Base-by-base conservation (phyloP, 129 eudicot genomes). In the Ambrosia trifida region DNA sequence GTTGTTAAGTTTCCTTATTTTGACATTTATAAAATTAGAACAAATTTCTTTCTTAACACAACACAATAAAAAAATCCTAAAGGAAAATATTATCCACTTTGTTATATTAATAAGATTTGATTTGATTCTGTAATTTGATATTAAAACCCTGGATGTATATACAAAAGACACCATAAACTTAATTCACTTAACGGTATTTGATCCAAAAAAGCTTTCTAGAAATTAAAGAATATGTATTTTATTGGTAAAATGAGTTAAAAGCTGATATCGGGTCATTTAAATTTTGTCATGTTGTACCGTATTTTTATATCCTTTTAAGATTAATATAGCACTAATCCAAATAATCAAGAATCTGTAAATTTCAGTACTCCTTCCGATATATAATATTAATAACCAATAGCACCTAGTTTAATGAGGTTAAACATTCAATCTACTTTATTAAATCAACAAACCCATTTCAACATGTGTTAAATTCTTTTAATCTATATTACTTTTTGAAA, bases 391-490 rank as follows among this genome's bases (percentile, higher is more conserved):
- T 12, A 64, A 40, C n/a, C 49, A 41, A 65, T 19, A 40, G 0
- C 17, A 3, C 32, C 16, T 65, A 2, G 45, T 64, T 64, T 14
- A 20, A 28, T 3, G 61, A 16, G 58, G 11, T 52, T 24, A 28
- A 14, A 24, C 41, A 43, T 14, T 7, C 24, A 45, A 64, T 5
- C 24, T 66, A 28, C 32, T 35, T 52, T 52, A n/a, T 32, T 51
- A 51, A 69, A 69, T 20, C 12, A 16, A 18, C 49, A 32, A 68
- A 32, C 47, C 36, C 7, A 50, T 69, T 33, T 69, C 74, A 69
- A 52, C 73, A 69, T 35, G 73, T 69, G 73, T 5, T 51, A 11
- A 8, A 69, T 50, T 69, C 33, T 5, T 17, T 4, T 32, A 50
- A 50, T 49, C 19, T 28, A 8, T 46, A 47, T 2, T 59, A 32